Base-by-base conservation (phyloP, 2,329 filamentous ascomycete species). In the Talaromyces verruculosus region DNA sequence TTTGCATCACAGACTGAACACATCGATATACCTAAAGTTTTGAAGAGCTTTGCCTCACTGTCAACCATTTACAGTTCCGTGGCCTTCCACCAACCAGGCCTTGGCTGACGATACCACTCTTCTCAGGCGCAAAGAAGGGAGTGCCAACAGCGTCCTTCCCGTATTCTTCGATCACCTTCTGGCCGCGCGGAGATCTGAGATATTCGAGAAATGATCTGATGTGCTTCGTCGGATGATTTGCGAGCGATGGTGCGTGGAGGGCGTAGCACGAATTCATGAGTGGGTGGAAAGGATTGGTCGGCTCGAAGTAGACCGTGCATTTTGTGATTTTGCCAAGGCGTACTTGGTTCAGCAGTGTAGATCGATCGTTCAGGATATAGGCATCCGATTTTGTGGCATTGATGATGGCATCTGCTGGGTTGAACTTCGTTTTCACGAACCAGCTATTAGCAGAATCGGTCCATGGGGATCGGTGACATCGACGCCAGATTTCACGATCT, bases 261-360 rank as follows among this genome's bases (percentile, higher is more conserved):
- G 51, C 51, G 5, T 57, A 57, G 19, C 51, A 57, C 2, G 51
- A 57, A 37, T 57, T 57, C 51, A 57, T 57, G 3, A 37, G 30
- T n/a, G 35, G n/a, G 28, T 57, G 51, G 10, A 57, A 57, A 6
- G 30, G 51, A 35, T 57, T 5, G 17, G 51, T 57, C 30, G 51
- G 51, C 35, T 57, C 51, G 25, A 57, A 57, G 51, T 37, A 57
- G 11, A 57, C 51, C 2, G 51, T 25, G 35, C 51, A 55, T 55
- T 2, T 35, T 35, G 51, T 11, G 35, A 15, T 28, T 30, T 57
- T 30, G 22, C 13, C 30, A 25, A 25, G 51, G 15, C 51, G 35
- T 3, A 57, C 19, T 5, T 57, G 51, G 25, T 35, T 37, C 28
- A 57, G 35, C n/a, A 57, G 35, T 5, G 51, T 57, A 19, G 51